Evolutionary conservation across 2,329 filamentous ascomycete genomes (phyloP), one percentile per base, ranked within the genome.

Genomic region (Aspergillus thermomutatus): DNA sequence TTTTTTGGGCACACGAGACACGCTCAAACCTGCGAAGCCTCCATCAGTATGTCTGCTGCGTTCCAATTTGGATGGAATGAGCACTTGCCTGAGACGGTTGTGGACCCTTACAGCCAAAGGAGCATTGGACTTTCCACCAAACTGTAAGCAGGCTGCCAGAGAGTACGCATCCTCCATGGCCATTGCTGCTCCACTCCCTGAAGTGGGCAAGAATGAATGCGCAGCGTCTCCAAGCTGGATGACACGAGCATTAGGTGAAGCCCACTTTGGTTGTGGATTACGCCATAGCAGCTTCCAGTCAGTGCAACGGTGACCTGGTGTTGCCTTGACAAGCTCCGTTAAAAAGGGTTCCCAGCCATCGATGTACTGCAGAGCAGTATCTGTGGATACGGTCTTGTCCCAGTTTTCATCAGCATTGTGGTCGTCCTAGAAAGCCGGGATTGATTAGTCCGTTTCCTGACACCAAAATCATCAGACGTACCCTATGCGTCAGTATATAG

Each of bases 1-100:
- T 73, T 55, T 80, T 80, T 55, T 81, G 79, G 1, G 77, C 76
- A 68, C 79, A 81, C 5, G 75, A 72, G 50, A 77, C 79, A 51
- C 78, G 76, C 57, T 76, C 74, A 67, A 79, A 81, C 28, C 77
- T 31, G 28, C 28, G 52, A 2, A 65, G 41, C 2, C 53, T 31
- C 10, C 2, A 55, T 31, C 10, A 31, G 28, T 4, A 31, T 10
- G 11, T 4, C n/a, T n/a, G n/a, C n/a, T 11, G 28, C 28, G 9
- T 31, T 31, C 3, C 11, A 11, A 4, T 31, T 11, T 31, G 28
- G 0, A 3, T 4, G 3, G 9, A 4, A 28, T 28, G 0, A 10
- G 3, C 2, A 31, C 28, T 11, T 31, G 28, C 28, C 28, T 31
- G 10, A 31, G 28, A 11, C 11, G 45, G 25, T 65, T 65, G 40